Percentiles rank a stretch among this genome's conserved stretches.
Conservation (phyloP, 2,329 filamentous ascomycete genomes). For the Trichoderma sp. region DNA sequence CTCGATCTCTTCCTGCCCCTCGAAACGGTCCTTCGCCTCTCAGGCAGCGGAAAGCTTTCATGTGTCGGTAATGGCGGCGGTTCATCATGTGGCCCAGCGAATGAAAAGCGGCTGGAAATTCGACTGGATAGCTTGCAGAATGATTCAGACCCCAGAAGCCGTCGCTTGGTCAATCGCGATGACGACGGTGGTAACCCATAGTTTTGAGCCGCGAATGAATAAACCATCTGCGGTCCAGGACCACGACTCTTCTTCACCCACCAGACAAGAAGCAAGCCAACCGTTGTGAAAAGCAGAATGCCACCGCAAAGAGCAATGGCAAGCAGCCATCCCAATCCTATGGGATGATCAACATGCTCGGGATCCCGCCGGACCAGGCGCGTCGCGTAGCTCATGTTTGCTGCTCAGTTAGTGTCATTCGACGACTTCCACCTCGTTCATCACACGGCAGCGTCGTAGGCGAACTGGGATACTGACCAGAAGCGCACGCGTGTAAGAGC, state of each 20-base stretch:
- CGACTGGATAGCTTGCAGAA: slow-evolving; percentile 24
- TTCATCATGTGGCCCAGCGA: slow-evolving; percentile 30
- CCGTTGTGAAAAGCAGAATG: slow-evolving; percentile 42
- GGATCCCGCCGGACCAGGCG: slow-evolving; percentile 3
- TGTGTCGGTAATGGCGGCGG: slow-evolving; percentile 37
- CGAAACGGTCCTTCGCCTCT: slow-evolving; percentile 23
- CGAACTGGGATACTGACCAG: neutral
- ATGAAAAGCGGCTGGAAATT: slow-evolving; percentile 33
- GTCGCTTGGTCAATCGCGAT: slow-evolving; percentile 34
- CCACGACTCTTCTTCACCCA: slow-evolving; percentile 28
- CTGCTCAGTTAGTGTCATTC: neutral
- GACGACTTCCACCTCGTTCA: neutral
- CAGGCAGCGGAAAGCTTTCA: slow-evolving; percentile 26
- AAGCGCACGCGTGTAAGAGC: neutral
- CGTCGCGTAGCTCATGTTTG: neutral
- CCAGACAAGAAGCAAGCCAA: slow-evolving; percentile 46
- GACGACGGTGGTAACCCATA: slow-evolving; percentile 22
- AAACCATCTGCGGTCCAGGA: slow-evolving; percentile 28
- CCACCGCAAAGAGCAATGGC: slow-evolving; percentile 50
- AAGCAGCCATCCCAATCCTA: slow-evolving; percentile 41
- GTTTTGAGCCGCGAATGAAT: slow-evolving; percentile 20
- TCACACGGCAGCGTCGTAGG: neutral
- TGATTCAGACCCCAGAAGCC: slow-evolving; percentile 26
- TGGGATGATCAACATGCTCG: slow-evolving; percentile 18
- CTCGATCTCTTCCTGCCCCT: slow-evolving; percentile 27